A percentile compares a stretch with the other conserved stretches of the same genome.
phyloP scores from a whole-genome alignment of 202 grass and related monocot species.

The Cymbopogon flexuosus region DNA sequence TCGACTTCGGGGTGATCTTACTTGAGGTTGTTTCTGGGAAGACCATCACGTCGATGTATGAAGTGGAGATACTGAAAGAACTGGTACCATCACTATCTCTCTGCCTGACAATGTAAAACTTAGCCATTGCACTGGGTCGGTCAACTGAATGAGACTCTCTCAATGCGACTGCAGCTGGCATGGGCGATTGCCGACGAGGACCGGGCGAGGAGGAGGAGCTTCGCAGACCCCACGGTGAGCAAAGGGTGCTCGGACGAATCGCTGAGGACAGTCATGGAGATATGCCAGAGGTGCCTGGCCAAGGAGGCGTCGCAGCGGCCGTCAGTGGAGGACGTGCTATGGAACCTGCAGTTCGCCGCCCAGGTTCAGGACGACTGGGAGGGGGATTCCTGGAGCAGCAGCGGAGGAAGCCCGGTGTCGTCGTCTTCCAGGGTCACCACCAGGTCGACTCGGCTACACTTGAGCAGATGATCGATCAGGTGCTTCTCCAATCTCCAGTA shows the following conservation, averaged over 20 bases:
- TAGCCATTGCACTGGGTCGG: not conserved
- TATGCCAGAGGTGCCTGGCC: conserved; percentile 69
- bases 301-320: conserved; percentile 68
- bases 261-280: conserved; percentile 69
- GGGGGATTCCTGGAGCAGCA: conserved; percentile 50
- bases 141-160: conserved; percentile 22
- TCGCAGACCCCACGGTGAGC: conserved; percentile 49
- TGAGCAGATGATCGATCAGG: conserved; percentile 31
- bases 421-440: conserved; percentile 20
- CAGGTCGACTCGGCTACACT: conserved; percentile 10
- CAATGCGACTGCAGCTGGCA: conserved; percentile 41
- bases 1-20: conserved; percentile 82
- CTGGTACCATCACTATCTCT: conserved; percentile 47
- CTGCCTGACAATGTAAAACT: not conserved
- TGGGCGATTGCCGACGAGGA: conserved; percentile 62
- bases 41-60: conserved; percentile 64
- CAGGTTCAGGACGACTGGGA: conserved; percentile 77
- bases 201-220: conserved; percentile 51
- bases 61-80: conserved; percentile 83
- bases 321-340: conserved; percentile 76
- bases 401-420: conserved; percentile 48
- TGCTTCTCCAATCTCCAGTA: not conserved
- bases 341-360: conserved; percentile 86
- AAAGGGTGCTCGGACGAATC: conserved; percentile 72
- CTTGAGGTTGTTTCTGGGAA: conserved; percentile 86